A percentile compares a stretch with the other conserved stretches of the same genome.
phyloP scores from a whole-genome alignment of 352 stramenopile genomes.

The Pythium aristosporum region DNA sequence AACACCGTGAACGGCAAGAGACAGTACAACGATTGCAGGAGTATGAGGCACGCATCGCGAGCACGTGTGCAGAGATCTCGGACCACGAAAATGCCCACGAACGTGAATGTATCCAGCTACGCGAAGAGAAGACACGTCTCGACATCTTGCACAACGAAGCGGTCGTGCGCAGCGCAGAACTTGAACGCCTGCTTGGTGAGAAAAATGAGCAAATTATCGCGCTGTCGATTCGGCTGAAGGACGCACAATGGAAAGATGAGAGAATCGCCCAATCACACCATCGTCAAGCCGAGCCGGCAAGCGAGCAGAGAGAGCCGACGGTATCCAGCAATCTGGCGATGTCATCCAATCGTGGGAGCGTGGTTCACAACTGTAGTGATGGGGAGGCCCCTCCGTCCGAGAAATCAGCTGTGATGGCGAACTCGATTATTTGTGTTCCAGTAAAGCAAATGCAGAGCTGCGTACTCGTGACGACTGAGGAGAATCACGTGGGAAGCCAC shows the following conservation, averaged over 20 bases:
- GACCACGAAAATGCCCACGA: constrained; percentile 68
- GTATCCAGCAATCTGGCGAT: neutral
- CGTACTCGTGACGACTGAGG: neutral
- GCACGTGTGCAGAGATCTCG: constrained; percentile 66
- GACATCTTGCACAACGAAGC: constrained; percentile 49
- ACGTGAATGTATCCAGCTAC: constrained; percentile 48
- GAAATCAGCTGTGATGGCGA: neutral
- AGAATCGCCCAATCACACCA: constrained; percentile 6
- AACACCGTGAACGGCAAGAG: constrained; percentile 60
- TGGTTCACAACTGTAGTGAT: neutral
- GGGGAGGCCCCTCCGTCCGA: neutral
- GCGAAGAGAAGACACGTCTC: constrained; percentile 31
- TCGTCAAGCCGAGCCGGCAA: no score
- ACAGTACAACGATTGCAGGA: constrained; percentile 66
- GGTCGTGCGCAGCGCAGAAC: constrained; percentile 48
- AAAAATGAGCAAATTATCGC: constrained; percentile 70
- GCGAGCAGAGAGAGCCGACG: no score
- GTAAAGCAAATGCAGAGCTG: neutral
- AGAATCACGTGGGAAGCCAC: neutral
- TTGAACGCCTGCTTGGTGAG: constrained; percentile 56
- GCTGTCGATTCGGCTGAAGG: constrained; percentile 36
- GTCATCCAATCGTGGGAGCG: neutral
- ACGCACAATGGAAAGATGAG: constrained; percentile 7
- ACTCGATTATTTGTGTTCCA: neutral
- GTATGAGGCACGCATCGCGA: constrained; percentile 69